Base-by-base conservation (phyloP, 805 yeast species). In the Yamadazyma phyllophila region DNA sequence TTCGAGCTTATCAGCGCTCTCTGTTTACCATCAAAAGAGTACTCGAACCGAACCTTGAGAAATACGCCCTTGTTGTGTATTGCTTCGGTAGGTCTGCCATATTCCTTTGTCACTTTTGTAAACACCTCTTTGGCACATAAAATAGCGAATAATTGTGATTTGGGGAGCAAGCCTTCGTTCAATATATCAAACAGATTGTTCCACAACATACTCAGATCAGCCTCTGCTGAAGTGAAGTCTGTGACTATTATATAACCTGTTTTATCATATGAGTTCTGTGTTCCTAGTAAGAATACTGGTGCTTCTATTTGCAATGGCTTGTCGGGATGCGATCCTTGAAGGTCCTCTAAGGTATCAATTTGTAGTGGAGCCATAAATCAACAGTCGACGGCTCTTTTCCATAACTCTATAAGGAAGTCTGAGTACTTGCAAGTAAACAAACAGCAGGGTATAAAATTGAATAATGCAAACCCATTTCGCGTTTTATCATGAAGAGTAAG, bases 401-500 rank as follows among this genome's bases (percentile, higher is more conserved):
- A 20, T 20, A 20, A n/a, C n/a, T 20, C 24, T 20, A 20, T 20
- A 20, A 4, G 24, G 3, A 20, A 20, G 6, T 20, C 24, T 4
- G 24, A 20, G 6, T 20, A 20, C 24, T 20, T 20, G 24, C 6
- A 20, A 20, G 24, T 20, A 20, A 20, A 20, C 24, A 6, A 20
- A 20, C 24, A 6, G 24, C 6, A 20, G 24, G 24, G 6, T 41
- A 12, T 3, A 15, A 8, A 16, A 4, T 10, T 35, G 38, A 35
- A 36, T 15, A 36, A 17, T 17, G 10, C n/a, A 33, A 15, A 15
- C 3, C n/a, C 7, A n/a, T 10, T 15, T 16, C 41, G 41, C 41
- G 41, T 20, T 20, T 20, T 20, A 39, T 38, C 20, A 47, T 48
- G 51, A 48, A 42, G 35, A 45, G 51, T 48, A 48, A 9, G 51